Conservation (phyloP, 768 basidiomycete species). For the Auriculariales sp. region DNA sequence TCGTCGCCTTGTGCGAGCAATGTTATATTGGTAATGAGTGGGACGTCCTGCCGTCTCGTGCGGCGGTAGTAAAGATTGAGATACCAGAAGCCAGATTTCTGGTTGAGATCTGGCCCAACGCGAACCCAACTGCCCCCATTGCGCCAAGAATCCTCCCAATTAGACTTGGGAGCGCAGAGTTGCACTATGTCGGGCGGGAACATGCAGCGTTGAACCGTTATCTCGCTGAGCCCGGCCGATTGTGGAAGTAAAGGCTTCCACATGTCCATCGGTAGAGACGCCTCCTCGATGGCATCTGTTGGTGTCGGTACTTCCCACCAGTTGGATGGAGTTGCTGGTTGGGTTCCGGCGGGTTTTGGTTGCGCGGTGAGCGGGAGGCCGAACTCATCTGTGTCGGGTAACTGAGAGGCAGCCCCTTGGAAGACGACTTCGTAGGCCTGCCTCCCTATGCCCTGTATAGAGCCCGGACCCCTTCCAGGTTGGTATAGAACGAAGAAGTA, state of each 20-base stretch:
- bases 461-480: conserved; percentile 57
- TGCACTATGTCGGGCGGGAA: conserved; percentile 43
- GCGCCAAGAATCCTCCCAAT: conserved; percentile 55
- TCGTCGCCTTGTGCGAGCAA: conserved; percentile 43
- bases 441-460: conserved; percentile 68
- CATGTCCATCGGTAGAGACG: conserved; percentile 20
- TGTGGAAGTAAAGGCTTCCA: conserved; percentile 26
- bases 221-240: conserved; percentile 26
- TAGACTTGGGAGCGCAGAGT: conserved; percentile 56
- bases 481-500: conserved; percentile 74
- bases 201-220: conserved; percentile 53
- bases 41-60: conserved; percentile 67
- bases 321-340: neutral
- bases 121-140: conserved; percentile 79
- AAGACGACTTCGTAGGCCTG: conserved; percentile 62
- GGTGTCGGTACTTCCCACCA: conserved; percentile 6
- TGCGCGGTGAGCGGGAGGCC: conserved; percentile 5
- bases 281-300: conserved; percentile 7
- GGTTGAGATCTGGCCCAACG: conserved; percentile 68
- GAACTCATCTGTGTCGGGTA: conserved; percentile 2
- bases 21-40: conserved; percentile 59
- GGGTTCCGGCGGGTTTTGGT: neutral
- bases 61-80: conserved; percentile 73
- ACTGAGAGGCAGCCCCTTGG: too few species aligned
- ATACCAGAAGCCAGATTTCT: conserved; percentile 39